Evolutionary conservation across 176 grass and related monocot genomes (phyloP).

Genomic region (Leersia perrieri): DNA sequence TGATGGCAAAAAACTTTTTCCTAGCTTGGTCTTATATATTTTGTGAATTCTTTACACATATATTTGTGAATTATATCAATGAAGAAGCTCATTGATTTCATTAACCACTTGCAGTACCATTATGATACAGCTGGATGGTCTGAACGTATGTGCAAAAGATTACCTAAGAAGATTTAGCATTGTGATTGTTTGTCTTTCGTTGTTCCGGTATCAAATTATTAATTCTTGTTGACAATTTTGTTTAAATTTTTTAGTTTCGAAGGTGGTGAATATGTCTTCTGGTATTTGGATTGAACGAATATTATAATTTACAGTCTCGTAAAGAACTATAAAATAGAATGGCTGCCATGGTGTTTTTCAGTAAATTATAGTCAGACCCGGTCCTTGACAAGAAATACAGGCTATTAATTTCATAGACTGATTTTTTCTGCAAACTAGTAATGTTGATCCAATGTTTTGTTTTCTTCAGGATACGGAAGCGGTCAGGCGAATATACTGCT

Average conservation of each 20-base stretch:
- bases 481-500: neutral
- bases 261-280: neutral
- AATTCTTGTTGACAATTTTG: neutral
- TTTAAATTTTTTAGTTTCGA: neutral
- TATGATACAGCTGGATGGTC: neutral
- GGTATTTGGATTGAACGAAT: neutral
- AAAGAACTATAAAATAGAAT: neutral
- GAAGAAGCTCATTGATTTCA: neutral
- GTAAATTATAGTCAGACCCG: neutral
- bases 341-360: neutral
- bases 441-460: neutral
- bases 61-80: neutral
- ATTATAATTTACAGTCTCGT: neutral
- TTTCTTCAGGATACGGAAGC: neutral
- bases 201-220: neutral
- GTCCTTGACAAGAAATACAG: neutral
- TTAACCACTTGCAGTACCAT: neutral
- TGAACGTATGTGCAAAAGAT: neutral
- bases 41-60: neutral
- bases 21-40: neutral
- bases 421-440: neutral
- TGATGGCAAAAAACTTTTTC: constrained; percentile 25
- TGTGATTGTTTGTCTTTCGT: neutral
- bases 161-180: neutral
- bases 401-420: neutral